Conservation (phyloP, 2,329 filamentous ascomycete genomes). For the Aspergillus fructus region DNA sequence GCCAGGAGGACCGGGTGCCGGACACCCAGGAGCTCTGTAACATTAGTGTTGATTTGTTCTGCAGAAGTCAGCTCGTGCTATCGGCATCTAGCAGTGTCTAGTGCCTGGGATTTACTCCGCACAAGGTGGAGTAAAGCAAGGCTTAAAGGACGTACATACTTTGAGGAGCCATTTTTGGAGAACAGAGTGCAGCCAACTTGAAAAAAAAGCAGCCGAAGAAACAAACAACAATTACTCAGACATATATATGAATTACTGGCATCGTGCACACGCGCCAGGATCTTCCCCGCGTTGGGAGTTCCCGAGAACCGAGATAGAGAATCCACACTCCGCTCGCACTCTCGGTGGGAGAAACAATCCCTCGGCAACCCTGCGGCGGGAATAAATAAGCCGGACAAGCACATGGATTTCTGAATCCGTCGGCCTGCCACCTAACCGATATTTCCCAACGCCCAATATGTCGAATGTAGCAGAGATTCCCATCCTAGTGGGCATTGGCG, state of each 20-base stretch:
- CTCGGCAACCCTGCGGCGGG: conserved; percentile 1
- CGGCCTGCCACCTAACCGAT: background rate
- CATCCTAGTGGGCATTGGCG: conserved; percentile 63
- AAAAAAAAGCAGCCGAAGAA: background rate
- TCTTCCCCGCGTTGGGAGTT: conserved; percentile 1
- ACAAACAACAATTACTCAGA: background rate
- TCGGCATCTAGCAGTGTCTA: no score
- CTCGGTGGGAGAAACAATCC: background rate
- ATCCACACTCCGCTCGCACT: background rate
- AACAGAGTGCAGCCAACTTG: background rate
- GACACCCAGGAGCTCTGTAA: conserved; percentile 97
- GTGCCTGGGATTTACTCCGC: background rate
- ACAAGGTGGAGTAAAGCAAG: background rate
- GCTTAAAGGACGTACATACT: background rate
- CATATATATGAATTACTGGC: background rate
- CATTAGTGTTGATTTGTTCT: conserved; percentile 87
- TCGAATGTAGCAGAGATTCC: conserved; percentile 33
- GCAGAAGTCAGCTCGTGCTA: conserved; percentile 23
- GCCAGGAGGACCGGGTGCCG: conserved; percentile 93
- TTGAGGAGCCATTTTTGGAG: conserved; percentile 7
- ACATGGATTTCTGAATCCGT: background rate
- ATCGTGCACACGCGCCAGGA: background rate
- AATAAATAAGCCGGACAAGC: conserved; percentile 6
- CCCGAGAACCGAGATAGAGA: conserved; percentile 6
- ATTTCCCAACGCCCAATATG: background rate